A percentile compares a stretch with the other conserved stretches of the same genome.
These are phyloP conservation scores for Durotheca rogersii DNA, from an alignment of 495 filamentous ascomycete genomes.

Conservation along the genomic window DNA sequence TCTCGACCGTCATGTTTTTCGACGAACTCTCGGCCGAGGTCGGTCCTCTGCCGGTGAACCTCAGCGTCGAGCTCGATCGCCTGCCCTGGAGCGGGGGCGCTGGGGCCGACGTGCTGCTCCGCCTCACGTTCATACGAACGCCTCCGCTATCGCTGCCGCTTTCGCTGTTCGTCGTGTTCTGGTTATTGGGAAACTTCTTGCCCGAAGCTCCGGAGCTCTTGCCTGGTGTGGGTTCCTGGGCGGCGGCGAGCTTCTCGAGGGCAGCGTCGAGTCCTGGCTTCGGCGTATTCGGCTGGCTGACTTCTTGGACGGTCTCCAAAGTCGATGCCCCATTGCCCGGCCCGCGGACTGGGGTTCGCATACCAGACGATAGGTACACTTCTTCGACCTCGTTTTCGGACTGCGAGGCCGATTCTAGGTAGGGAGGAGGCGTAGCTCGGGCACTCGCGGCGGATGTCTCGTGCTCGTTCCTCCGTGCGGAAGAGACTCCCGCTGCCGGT, in stretches of 20 bases:
- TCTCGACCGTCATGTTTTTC: constrained; percentile 96
- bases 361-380: constrained; percentile 50
- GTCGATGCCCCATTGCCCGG: constrained; percentile 65
- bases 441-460: constrained; percentile 56
- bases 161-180: constrained; percentile 48
- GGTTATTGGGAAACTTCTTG: constrained; percentile 36
- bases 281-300: constrained; percentile 76
- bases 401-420: constrained; percentile 39
- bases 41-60: constrained; percentile 50
- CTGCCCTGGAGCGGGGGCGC: constrained; percentile 44
- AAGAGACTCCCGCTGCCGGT: constrained; percentile 38
- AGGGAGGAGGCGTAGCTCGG: constrained; percentile 47
- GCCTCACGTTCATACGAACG: constrained; percentile 35
- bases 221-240: constrained; percentile 40
- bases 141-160: constrained; percentile 64
- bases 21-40: constrained; percentile 69
- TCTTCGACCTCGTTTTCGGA: constrained; percentile 58
- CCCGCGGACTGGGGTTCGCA: constrained; percentile 65
- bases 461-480: constrained; percentile 47
- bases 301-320: constrained; percentile 92
- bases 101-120: constrained; percentile 35
- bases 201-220: constrained; percentile 37
- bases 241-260: constrained; percentile 51
- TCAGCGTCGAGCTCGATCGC: constrained; percentile 48
- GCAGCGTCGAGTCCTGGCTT: constrained; percentile 40